Conservation (phyloP, 805 yeast species). For the Priceomyces carsonii region DNA sequence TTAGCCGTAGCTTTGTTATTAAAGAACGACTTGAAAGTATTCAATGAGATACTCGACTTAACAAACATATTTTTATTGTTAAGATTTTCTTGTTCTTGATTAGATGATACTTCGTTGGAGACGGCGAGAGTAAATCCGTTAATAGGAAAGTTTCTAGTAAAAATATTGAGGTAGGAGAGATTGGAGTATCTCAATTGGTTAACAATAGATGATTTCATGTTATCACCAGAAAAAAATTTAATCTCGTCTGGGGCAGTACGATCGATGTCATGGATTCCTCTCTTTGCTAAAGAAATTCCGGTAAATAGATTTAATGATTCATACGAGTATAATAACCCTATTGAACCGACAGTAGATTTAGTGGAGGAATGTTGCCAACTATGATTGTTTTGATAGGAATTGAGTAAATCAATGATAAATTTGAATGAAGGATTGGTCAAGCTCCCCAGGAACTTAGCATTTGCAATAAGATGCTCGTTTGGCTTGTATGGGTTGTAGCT, state of each 20-base stretch:
- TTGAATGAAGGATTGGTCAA: constrained; percentile 49
- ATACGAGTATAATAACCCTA: constrained; percentile 47
- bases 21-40: constrained; percentile 43
- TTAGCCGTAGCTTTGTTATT: constrained; percentile 50
- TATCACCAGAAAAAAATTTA: constrained; percentile 34
- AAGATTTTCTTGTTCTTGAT: constrained; percentile 27
- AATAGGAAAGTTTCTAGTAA: constrained; percentile 37
- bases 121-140: constrained; percentile 63
- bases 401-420: constrained; percentile 33
- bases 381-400: constrained; percentile 45
- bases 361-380: constrained; percentile 55
- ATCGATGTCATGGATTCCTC: constrained; percentile 52
- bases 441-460: constrained; percentile 43
- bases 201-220: constrained; percentile 34
- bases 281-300: constrained; percentile 62
- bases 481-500: constrained; percentile 54
- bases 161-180: constrained; percentile 19
- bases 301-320: constrained; percentile 29
- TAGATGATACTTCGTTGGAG: constrained; percentile 50
- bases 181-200: constrained; percentile 23
- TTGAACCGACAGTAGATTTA: constrained; percentile 49
- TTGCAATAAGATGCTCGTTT: constrained; percentile 47
- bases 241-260: constrained; percentile 52
- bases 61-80: constrained; percentile 25
- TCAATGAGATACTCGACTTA: constrained; percentile 32